Evolutionary conservation across 768 basidiomycete species (phyloP).

Genomic region (Mycena vitilis): DNA sequence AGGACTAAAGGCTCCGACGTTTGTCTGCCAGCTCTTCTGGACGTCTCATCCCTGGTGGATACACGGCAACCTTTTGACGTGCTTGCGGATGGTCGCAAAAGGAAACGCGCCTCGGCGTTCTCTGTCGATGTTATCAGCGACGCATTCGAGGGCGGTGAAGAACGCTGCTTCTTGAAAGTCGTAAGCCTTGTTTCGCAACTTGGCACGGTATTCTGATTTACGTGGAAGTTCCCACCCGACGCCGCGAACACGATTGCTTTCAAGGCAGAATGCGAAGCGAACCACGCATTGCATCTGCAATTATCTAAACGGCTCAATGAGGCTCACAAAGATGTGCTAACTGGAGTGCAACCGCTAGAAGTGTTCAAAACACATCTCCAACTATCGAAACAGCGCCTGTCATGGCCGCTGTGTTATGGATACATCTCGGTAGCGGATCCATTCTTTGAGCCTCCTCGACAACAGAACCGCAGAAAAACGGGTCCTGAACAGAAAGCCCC

Average conservation of each 20-base stretch:
- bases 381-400: not conserved
- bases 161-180: slow-evolving; percentile 18
- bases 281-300: slow-evolving; percentile 12
- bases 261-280: slow-evolving; percentile 13
- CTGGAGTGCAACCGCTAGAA: not conserved
- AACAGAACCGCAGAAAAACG: slow-evolving; percentile 1
- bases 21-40: slow-evolving; percentile 5
- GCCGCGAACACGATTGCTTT: no score
- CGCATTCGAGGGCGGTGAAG: slow-evolving; percentile 12
- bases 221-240: no score
- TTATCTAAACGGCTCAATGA: not conserved
- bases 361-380: slow-evolving; percentile 14
- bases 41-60: not conserved
- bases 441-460: slow-evolving; percentile 12
- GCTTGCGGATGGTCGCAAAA: slow-evolving; percentile 17
- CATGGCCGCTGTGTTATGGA: slow-evolving; percentile 28
- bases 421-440: slow-evolving; percentile 19
- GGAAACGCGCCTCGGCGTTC: slow-evolving; percentile 23
- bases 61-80: slow-evolving; percentile 3
- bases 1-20: not conserved
- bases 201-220: no score
- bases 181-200: no score
- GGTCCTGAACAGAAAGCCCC: not conserved
- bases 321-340: not conserved
- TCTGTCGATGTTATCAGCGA: slow-evolving; percentile 20